phyloP scores from a whole-genome alignment of 306 rosid species.

The Dalbergia oliveri region DNA sequence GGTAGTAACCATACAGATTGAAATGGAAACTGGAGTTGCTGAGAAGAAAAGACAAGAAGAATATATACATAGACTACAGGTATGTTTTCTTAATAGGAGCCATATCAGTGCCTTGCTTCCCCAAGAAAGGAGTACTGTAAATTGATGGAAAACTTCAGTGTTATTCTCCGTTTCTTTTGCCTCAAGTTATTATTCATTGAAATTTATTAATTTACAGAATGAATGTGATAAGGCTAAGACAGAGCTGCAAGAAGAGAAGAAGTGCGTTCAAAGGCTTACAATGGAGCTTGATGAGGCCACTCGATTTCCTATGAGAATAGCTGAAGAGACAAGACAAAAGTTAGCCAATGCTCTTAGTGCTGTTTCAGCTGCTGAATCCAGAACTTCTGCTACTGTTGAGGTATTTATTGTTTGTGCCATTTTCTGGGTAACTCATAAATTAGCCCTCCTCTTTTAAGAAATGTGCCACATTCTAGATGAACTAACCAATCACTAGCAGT shows the following conservation, averaged over 20 bases:
- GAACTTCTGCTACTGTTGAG: conserved; percentile 19
- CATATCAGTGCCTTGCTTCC: neutral
- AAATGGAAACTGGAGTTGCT: conserved; percentile 37
- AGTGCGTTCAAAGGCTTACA: conserved; percentile 26
- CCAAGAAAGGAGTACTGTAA: neutral
- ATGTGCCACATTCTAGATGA: conserved; percentile 1
- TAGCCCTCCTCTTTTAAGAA: neutral
- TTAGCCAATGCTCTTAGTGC: neutral
- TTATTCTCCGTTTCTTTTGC: conserved; percentile 10
- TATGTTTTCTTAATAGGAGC: neutral
- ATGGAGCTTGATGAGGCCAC: conserved; percentile 13
- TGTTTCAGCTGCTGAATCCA: conserved; percentile 8
- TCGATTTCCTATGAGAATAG: conserved; percentile 23
- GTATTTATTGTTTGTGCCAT: conserved; percentile 32
- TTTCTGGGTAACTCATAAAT: neutral
- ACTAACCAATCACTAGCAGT: neutral
- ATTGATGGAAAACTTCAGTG: neutral
- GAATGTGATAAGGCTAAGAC: conserved; percentile 36
- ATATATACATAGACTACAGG: conserved; percentile 39
- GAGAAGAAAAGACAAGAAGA: conserved; percentile 47
- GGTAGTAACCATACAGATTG: conserved; percentile 32
- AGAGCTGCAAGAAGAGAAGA: conserved; percentile 40
- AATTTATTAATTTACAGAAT: conserved; percentile 28
- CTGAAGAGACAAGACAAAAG: conserved; percentile 11
- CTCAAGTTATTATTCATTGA: neutral